A percentile compares a stretch with the other conserved stretches of the same genome.
Conservation (phyloP, 495 filamentous ascomycete genomes). For the Neurospora sp. region DNA sequence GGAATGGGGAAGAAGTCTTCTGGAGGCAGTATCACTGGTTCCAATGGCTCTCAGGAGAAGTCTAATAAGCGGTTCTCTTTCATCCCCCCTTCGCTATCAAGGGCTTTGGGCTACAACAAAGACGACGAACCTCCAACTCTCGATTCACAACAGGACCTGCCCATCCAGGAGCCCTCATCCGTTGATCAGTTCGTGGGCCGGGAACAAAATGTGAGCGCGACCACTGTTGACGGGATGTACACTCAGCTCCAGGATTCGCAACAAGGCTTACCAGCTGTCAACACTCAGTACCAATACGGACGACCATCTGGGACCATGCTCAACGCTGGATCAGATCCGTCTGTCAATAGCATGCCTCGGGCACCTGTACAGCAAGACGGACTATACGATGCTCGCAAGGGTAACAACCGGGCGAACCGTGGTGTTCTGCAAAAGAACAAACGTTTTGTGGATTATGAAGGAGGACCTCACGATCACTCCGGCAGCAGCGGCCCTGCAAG, state of each 20-base stretch:
- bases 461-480: conserved; percentile 58
- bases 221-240: conserved; percentile 31
- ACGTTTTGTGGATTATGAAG: conserved; percentile 81
- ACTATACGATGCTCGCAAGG: conserved; percentile 13
- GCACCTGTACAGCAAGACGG: conserved; percentile 18
- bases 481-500: conserved; percentile 79
- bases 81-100: conserved; percentile 66
- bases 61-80: conserved; percentile 63
- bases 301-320: conserved; percentile 27
- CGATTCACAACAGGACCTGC: conserved; percentile 36
- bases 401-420: conserved; percentile 22
- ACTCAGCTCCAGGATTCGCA: conserved; percentile 27
- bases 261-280: conserved; percentile 6
- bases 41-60: conserved; percentile 45
- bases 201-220: conserved; percentile 19
- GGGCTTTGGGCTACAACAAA: conserved; percentile 41
- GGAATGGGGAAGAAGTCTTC: conserved; percentile 62
- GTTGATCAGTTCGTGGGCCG: conserved; percentile 25
- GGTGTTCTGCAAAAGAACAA: conserved; percentile 71
- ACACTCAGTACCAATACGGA: conserved; percentile 25
- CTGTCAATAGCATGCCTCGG: conserved; percentile 29
- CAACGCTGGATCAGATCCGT: conserved; percentile 33
- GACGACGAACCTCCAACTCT: conserved; percentile 28
- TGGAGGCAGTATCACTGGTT: conserved; percentile 40
- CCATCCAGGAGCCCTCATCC: conserved; percentile 37